Conservation (phyloP, 371 early-diverging fungal species). For the Antonospora locustae region DNA sequence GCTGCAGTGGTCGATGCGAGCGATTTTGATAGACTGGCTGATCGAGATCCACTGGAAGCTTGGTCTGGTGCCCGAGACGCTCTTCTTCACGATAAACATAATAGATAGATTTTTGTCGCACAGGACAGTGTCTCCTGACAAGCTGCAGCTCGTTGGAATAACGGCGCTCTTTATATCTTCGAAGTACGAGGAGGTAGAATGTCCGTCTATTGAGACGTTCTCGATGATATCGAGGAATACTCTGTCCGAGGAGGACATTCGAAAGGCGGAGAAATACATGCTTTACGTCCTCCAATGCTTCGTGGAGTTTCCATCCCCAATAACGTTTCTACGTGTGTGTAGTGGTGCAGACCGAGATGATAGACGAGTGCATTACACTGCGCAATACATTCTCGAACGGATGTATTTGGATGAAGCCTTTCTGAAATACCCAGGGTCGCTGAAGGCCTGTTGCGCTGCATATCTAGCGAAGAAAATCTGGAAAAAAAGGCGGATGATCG, state of each 20-base stretch:
- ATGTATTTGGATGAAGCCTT: no score
- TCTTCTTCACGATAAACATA: constrained; percentile 77
- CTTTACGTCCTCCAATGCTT: constrained; percentile 50
- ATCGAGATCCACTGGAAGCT: constrained; percentile 75
- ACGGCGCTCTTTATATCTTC: constrained; percentile 76
- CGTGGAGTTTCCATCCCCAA: constrained; percentile 46
- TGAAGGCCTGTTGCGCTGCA: no score
- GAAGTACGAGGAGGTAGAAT: constrained; percentile 82
- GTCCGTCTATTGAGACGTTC: constrained; percentile 48
- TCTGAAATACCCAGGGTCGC: no score
- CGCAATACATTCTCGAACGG: no score
- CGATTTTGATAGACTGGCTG: constrained; percentile 73
- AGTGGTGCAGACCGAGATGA: no score
- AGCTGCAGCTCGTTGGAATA: constrained; percentile 86
- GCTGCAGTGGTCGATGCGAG: constrained; percentile 77
- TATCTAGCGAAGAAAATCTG: no score
- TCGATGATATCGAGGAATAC: constrained; percentile 39
- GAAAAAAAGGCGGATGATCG: no score
- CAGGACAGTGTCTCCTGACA: constrained; percentile 65
- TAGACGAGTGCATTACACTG: no score
- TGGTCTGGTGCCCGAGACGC: constrained; percentile 77
- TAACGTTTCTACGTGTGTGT: constrained; percentile 52
- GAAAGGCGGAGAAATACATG: constrained; percentile 53
- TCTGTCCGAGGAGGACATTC: constrained; percentile 47
- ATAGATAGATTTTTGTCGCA: constrained; percentile 81